Conservation (phyloP, 257 asterid species). For the Buddleja alternifolia region DNA sequence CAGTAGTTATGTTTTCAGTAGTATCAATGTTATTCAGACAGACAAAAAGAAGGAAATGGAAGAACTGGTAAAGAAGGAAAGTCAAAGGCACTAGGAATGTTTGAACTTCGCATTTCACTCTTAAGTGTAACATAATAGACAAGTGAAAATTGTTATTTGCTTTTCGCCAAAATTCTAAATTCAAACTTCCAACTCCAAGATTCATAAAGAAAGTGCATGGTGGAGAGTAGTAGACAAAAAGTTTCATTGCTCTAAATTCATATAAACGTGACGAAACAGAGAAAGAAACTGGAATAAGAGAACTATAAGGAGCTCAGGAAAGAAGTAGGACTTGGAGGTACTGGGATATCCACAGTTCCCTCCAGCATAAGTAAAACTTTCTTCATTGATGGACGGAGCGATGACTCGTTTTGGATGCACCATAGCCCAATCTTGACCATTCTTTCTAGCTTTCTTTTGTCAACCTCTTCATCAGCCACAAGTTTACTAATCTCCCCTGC, state of each 20-base stretch:
- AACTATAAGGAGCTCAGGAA: conserved; percentile 39
- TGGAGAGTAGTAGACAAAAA: background rate
- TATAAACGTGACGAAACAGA: conserved; percentile 7
- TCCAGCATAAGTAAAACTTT: conserved; percentile 64
- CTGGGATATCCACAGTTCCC: conserved; percentile 57
- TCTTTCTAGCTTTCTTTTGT: conserved; percentile 40
- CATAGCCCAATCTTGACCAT: conserved; percentile 52
- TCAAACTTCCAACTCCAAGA: background rate
- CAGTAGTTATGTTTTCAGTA: background rate
- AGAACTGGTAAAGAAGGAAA: no score
- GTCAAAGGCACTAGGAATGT: no score
- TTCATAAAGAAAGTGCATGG: background rate
- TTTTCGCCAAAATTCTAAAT: background rate
- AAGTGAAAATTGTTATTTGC: no score
- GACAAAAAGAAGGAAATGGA: no score
- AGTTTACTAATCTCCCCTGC: conserved; percentile 33
- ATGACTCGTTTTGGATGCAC: conserved; percentile 61
- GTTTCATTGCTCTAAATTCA: background rate
- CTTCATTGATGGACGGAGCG: conserved; percentile 61
- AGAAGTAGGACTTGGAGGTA: conserved; percentile 57
- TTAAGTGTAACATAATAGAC: no score
- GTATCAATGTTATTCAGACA: background rate
- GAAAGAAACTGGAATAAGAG: background rate
- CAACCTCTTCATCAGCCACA: conserved; percentile 37
- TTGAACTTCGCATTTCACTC: no score